Conservation (phyloP, 2,329 filamentous ascomycete species). For the Phyllachora maydis region DNA sequence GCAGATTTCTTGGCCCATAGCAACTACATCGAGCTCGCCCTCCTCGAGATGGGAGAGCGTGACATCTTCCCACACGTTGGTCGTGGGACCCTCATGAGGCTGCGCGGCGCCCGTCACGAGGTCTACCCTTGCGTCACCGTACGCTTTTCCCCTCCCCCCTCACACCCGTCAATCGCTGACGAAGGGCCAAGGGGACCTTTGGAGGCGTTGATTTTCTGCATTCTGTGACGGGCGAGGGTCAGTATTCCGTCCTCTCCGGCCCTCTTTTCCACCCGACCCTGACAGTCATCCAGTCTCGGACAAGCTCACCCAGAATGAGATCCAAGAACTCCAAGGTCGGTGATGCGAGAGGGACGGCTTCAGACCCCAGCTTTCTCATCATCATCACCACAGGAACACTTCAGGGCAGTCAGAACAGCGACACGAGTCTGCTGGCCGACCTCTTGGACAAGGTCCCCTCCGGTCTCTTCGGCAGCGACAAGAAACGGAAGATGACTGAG, state of each 20-base stretch:
- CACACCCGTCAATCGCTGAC: too few relatives aligned
- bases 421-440: slow-evolving; percentile 58
- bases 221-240: slow-evolving; percentile 55
- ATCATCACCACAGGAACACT: too few relatives aligned
- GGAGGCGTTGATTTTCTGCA: slow-evolving; percentile 89
- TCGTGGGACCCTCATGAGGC: slow-evolving; percentile 44
- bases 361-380: too few relatives aligned
- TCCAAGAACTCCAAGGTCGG: slow-evolving; percentile 75
- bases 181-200: too few relatives aligned
- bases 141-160: too few relatives aligned
- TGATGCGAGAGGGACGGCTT: too few relatives aligned
- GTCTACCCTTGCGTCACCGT: slow-evolving; percentile 76
- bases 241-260: too few relatives aligned
- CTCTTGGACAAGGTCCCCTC: slow-evolving; percentile 66
- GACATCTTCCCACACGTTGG: slow-evolving; percentile 80
- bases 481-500: slow-evolving; percentile 57
- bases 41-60: slow-evolving; percentile 68
- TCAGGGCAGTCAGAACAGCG: slow-evolving; percentile 35
- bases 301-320: slow-evolving; percentile 78
- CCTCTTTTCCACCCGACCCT: too few relatives aligned
- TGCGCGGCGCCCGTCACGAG: slow-evolving; percentile 40
- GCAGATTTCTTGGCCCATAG: slow-evolving; percentile 78
- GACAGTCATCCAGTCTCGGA: slow-evolving; percentile 41
- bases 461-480: slow-evolving; percentile 57
- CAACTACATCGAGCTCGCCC: slow-evolving; percentile 75